Percentiles rank a stretch among this genome's conserved stretches.
Conservation (phyloP, 202 grass and related monocot species). For the Dendrocalamus latiflorus region DNA sequence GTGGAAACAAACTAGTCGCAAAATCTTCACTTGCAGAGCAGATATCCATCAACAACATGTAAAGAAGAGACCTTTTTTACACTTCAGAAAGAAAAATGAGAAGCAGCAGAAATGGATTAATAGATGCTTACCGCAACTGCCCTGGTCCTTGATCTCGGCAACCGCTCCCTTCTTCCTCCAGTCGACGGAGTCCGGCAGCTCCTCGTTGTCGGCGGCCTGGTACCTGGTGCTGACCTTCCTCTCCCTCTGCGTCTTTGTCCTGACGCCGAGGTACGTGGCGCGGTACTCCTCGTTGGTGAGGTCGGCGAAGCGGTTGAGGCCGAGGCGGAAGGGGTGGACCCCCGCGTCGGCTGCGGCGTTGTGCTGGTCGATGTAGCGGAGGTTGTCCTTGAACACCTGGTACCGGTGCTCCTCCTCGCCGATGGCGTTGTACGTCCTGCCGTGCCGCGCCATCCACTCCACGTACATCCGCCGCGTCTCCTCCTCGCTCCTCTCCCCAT, state of each 20-base stretch:
- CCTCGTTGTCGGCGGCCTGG: constrained; percentile 41
- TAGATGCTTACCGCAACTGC: constrained; percentile 58
- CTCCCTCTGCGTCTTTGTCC: constrained; percentile 20
- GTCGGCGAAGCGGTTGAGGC: constrained; percentile 84
- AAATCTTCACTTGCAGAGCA: neutral
- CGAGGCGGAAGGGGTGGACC: constrained; percentile 71
- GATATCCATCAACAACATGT: neutral
- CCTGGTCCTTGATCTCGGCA: constrained; percentile 61
- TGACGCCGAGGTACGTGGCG: constrained; percentile 50
- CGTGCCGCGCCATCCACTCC: constrained; percentile 56
- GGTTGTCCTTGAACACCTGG: constrained; percentile 77
- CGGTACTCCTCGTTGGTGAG: constrained; percentile 90
- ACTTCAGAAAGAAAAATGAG: neutral
- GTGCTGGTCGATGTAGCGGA: constrained; percentile 67
- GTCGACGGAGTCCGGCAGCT: constrained; percentile 59
- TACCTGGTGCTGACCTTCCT: constrained; percentile 43
- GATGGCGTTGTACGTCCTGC: constrained; percentile 47
- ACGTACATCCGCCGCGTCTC: constrained; percentile 58
- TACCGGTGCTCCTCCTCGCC: constrained; percentile 53
- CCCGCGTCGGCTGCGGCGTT: constrained; percentile 71
- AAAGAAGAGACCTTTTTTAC: neutral
- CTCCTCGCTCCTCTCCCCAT: constrained; percentile 75
- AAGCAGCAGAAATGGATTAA: neutral
- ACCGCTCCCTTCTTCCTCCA: constrained; percentile 86
- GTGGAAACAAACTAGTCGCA: neutral